These are phyloP conservation scores for Psilocybe cubensis DNA, from an alignment of 768 basidiomycete species.

Conservation along the genomic window DNA sequence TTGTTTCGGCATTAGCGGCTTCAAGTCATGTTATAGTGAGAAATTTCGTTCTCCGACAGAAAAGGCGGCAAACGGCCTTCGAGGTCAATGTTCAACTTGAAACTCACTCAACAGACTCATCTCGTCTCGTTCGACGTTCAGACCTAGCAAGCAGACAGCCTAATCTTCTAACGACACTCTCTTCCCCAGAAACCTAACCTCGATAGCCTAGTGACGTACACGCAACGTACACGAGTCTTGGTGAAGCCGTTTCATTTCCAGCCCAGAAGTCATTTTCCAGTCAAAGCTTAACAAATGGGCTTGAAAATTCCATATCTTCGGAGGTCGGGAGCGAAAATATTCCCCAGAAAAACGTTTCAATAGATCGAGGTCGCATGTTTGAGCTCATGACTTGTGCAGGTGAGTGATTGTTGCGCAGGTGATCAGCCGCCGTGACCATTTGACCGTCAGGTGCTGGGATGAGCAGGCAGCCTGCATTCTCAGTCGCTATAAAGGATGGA, in stretches of 20 bases:
- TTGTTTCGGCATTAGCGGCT: too few species aligned
- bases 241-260: not conserved
- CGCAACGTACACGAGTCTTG: not conserved
- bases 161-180: too few species aligned
- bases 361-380: slow-evolving; percentile 17
- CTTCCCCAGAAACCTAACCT: too few species aligned
- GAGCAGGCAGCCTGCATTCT: slow-evolving; percentile 17
- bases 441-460: slow-evolving; percentile 24
- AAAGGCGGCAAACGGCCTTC: too few species aligned
- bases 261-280: too few species aligned
- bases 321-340: slow-evolving; percentile 7
- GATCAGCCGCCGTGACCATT: slow-evolving; percentile 24
- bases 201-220: too few species aligned
- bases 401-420: slow-evolving; percentile 25
- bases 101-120: too few species aligned
- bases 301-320: not conserved
- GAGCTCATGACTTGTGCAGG: slow-evolving; percentile 27
- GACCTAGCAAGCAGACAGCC: too few species aligned
- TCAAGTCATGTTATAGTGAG: too few species aligned
- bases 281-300: not conserved
- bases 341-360: not conserved
- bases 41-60: too few species aligned
- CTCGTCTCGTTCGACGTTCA: too few species aligned
- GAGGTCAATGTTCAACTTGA: too few species aligned
- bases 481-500: slow-evolving; percentile 22